These are phyloP conservation scores for Plasmodium vinckei DNA, from an alignment of 169 alveolate genomes.

Conservation along the genomic window DNA sequence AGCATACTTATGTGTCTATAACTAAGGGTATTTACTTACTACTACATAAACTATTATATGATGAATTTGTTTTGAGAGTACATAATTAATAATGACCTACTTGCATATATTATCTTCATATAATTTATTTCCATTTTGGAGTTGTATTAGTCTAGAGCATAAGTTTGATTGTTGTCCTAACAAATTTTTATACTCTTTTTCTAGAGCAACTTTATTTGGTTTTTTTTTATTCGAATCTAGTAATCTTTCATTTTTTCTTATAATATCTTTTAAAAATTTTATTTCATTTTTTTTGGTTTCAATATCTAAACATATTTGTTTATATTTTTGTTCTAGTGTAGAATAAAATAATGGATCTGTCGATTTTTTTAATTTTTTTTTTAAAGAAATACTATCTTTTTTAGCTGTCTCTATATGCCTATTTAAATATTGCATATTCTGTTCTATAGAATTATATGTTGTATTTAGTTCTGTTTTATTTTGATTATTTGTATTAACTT, in stretches of 20 bases:
- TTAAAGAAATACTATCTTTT: constrained; percentile 39
- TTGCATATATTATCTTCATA: constrained; percentile 50
- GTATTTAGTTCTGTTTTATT: constrained; percentile 39
- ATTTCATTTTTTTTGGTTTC: constrained; percentile 45
- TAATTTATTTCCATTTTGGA: constrained; percentile 26
- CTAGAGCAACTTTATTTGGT: constrained; percentile 41
- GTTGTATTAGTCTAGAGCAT: constrained; percentile 44
- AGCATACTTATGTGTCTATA: too few species aligned
- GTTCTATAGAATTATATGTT: constrained; percentile 57
- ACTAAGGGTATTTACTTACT: too few species aligned
- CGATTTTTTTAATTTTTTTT: constrained; percentile 49
- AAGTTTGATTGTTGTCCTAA: constrained; percentile 38
- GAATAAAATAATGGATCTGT: constrained; percentile 48
- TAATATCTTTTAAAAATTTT: constrained; percentile 53
- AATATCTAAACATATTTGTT: constrained; percentile 51
- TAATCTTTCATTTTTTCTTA: constrained; percentile 61
- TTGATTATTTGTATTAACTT: constrained; percentile 20
- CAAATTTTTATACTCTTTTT: constrained; percentile 49
- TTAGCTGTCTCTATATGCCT: constrained; percentile 66
- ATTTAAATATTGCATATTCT: constrained; percentile 49
- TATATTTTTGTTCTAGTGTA: constrained; percentile 51
- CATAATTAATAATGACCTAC: neutral
- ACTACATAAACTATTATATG: too few species aligned
- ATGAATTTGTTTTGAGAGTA: too few species aligned
- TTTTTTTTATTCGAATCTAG: constrained; percentile 64